Percentiles rank a stretch among this genome's conserved stretches.
These are phyloP conservation scores for Mrakia blollopis DNA, from an alignment of 768 basidiomycete species.

Conservation along the genomic window DNA sequence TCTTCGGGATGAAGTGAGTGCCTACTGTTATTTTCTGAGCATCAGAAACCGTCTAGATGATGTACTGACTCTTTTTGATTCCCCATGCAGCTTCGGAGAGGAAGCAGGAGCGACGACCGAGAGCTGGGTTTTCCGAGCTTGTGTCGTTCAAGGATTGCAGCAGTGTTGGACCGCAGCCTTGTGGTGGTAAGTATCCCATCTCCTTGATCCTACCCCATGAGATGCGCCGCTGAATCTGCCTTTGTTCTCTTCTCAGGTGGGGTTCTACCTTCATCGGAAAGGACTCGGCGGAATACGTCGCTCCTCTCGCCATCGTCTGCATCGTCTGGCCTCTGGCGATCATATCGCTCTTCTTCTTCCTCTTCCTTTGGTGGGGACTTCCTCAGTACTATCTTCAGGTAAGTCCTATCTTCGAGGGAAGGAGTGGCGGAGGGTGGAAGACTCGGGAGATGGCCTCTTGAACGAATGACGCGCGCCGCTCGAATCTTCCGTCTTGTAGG, in stretches of 20 bases:
- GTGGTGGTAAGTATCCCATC: constrained; percentile 83
- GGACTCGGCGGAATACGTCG: constrained; percentile 50
- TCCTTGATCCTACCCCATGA: too few species aligned
- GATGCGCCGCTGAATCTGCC: too few species aligned
- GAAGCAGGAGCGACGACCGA: constrained; percentile 96
- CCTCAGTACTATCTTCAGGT: constrained; percentile 54
- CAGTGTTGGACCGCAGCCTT: constrained; percentile 81
- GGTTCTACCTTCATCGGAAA: constrained; percentile 66
- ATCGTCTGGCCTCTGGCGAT: constrained; percentile 75
- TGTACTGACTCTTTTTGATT: background rate
- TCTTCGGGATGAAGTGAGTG: constrained; percentile 59
- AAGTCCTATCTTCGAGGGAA: background rate
- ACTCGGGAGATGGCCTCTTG: too few species aligned
- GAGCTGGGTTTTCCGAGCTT: constrained; percentile 85
- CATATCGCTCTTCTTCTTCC: constrained; percentile 69
- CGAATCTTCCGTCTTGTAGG: background rate
- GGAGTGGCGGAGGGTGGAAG: too few species aligned
- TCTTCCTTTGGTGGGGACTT: constrained; percentile 76
- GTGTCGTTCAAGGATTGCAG: constrained; percentile 88
- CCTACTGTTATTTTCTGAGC: background rate
- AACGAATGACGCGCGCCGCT: too few species aligned
- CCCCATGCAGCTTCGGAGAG: constrained; percentile 79
- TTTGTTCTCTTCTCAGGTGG: constrained; percentile 67
- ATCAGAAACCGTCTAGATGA: background rate
- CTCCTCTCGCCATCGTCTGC: constrained; percentile 69